phyloP scores from a whole-genome alignment of 106 monocot species.

The Dendrobium nobile region DNA sequence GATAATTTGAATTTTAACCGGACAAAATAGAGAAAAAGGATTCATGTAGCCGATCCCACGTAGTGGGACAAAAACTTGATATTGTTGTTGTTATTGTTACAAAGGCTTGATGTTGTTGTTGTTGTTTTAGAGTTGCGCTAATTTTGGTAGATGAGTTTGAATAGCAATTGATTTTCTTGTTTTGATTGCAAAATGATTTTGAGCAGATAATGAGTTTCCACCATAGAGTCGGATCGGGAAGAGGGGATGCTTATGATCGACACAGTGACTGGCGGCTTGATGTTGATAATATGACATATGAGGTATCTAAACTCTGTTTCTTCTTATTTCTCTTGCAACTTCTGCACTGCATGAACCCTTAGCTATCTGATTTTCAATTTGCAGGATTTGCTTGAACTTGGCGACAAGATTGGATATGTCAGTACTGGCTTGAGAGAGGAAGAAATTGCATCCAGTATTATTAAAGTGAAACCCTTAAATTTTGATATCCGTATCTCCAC shows the following conservation, averaged over 20 bases:
- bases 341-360: background rate
- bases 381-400: constrained; percentile 82
- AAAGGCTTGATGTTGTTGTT: too few relatives aligned
- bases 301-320: background rate
- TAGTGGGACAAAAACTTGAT: too few relatives aligned
- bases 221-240: background rate
- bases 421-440: constrained; percentile 85
- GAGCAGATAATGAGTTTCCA: constrained; percentile 3
- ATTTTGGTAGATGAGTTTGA: background rate
- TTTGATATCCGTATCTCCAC: constrained; percentile 25
- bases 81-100: too few relatives aligned
- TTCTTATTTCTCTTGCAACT: background rate
- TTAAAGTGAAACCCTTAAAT: constrained; percentile 38
- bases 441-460: constrained; percentile 40
- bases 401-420: constrained; percentile 76
- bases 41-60: too few relatives aligned
- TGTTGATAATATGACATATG: constrained; percentile 17
- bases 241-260: background rate
- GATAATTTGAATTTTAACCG: too few relatives aligned
- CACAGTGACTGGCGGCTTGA: constrained; percentile 11
- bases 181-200: background rate
- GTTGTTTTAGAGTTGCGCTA: too few relatives aligned
- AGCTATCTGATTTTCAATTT: background rate
- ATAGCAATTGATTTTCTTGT: background rate
- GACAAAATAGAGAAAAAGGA: too few relatives aligned